These are phyloP conservation scores for Russula olivacea DNA, from an alignment of 768 basidiomycete species.

Conservation along the genomic window DNA sequence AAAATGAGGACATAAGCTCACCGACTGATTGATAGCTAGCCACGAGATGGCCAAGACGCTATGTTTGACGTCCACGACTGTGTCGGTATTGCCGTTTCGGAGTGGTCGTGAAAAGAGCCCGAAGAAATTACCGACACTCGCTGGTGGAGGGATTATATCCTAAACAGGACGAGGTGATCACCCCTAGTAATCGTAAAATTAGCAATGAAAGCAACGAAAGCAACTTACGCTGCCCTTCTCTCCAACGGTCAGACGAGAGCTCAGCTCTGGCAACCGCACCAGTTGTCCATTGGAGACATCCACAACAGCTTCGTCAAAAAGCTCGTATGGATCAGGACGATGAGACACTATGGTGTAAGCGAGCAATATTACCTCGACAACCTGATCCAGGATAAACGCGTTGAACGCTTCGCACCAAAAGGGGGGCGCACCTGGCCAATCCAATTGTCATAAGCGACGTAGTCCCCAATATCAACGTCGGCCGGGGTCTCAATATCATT, in stretches of 20 bases:
- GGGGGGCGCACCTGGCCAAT: conserved; percentile 66
- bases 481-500: conserved; percentile 52
- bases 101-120: conserved; percentile 42
- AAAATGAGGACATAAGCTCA: conserved; percentile 32
- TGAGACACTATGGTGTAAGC: conserved; percentile 5
- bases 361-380: conserved; percentile 64
- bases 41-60: conserved; percentile 77
- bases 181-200: neutral
- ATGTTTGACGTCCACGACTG: conserved; percentile 66
- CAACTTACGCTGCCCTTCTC: conserved; percentile 63
- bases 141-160: conserved; percentile 61
- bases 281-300: conserved; percentile 59
- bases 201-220: conserved; percentile 27
- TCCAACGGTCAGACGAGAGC: conserved; percentile 68
- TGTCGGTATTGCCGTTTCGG: conserved; percentile 45
- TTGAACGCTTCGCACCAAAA: conserved; percentile 16
- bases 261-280: conserved; percentile 71
- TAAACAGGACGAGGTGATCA: conserved; percentile 29
- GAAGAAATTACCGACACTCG: conserved; percentile 42
- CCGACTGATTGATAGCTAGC: conserved; percentile 84
- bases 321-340: conserved; percentile 38
- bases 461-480: conserved; percentile 72
- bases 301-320: conserved; percentile 77
- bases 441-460: conserved; percentile 81
- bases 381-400: conserved; percentile 35